phyloP scores from a whole-genome alignment of 345 rosid species.

The Lumnitzera littorea region DNA sequence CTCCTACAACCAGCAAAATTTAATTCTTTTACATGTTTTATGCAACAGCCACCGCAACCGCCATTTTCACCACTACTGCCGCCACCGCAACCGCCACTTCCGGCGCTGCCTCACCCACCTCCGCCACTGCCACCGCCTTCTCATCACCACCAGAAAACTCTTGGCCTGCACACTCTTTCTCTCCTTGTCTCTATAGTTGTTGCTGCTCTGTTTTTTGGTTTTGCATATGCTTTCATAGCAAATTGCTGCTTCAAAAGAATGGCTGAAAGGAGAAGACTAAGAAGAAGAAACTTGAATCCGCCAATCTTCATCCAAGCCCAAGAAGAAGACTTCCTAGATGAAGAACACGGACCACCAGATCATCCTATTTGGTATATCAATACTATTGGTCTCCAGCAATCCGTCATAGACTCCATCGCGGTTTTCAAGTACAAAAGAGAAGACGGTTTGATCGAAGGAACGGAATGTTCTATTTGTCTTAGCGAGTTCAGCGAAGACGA shows the following conservation, averaged over 20 bases:
- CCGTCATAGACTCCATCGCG: slow-evolving; percentile 48
- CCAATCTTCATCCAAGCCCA: slow-evolving; percentile 19
- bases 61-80: background rate
- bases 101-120: too few species aligned
- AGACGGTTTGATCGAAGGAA: slow-evolving; percentile 51
- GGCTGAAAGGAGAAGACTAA: background rate
- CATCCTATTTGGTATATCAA: slow-evolving; percentile 64
- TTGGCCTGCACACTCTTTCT: too few species aligned
- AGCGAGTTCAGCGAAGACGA: slow-evolving; percentile 63
- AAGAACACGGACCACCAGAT: slow-evolving; percentile 25
- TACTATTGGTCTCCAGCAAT: slow-evolving; percentile 54
- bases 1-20: too few species aligned
- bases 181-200: background rate
- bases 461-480: slow-evolving; percentile 87
- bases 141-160: too few species aligned
- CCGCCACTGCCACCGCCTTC: too few species aligned
- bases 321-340: slow-evolving; percentile 23
- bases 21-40: too few species aligned
- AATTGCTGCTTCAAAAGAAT: background rate
- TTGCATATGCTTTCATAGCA: slow-evolving; percentile 9
- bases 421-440: slow-evolving; percentile 41
- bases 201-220: slow-evolving; percentile 6
- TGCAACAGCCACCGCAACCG: too few species aligned
- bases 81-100: background rate
- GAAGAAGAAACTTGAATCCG: slow-evolving; percentile 8